Evolutionary conservation across 225 moss, liverwort and hornwort genomes (phyloP), one percentile per base, ranked within the genome.

Genomic region (Straminergon stramineum): DNA sequence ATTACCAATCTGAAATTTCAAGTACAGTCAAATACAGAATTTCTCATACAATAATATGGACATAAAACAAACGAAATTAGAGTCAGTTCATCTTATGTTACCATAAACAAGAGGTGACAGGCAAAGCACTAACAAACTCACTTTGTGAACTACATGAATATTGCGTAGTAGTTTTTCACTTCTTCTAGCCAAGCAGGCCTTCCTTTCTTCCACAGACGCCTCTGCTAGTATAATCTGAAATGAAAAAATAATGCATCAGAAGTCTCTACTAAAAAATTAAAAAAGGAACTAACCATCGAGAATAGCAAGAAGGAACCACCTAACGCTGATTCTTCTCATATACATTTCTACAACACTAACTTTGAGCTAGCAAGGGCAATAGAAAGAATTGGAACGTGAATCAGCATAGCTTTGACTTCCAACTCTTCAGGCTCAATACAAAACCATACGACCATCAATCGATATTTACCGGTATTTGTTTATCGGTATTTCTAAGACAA

Each of bases 161-260:
- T 95, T 95, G 61, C 92, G 94, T 68, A 95, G 88, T 7, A 90
- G 21, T 55, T 84, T 91, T 70, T 82, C 87, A 84, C 39, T 92
- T 88, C 90, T 92, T 89, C 92, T 92, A 66, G 91, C 89, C 91
- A 95, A 79, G 87, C 92, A 91, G 64, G 92, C 87, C 73, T 83
- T 86, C 85, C 95, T 93, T 87, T 95, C 95, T 79, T 94, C 95
- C 89, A 94, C 88, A 34, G 93, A 93, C 74, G 94, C 94, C 56
- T 94, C 94, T 85, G 95, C 95, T 89, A 94, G 85, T 85, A 93
- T 93, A 58, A 93, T 90, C 95, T 95, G 92, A 89, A 81, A 87
- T 84, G 85, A 77, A 87, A 86, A 79, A 45, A 78, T 37, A 67
- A 86, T 48, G 60, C 62, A 86, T 62, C 80, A 80, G 51, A 86